Evolutionary conservation across 177 flowering plant genomes (phyloP), one percentile per base, ranked within the genome.

Genomic region (Telopea speciosissima): DNA sequence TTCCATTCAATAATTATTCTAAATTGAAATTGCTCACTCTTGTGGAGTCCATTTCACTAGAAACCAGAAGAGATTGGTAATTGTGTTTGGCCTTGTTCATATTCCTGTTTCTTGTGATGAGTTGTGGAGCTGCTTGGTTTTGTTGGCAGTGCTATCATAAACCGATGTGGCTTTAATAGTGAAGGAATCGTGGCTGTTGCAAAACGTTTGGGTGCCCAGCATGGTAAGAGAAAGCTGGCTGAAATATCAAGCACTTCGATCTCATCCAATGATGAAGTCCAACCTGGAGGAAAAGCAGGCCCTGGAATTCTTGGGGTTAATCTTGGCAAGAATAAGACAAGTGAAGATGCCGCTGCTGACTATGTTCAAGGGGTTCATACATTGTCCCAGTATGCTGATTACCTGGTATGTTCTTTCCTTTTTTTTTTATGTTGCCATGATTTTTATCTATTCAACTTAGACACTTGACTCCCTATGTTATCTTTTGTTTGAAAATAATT

Each of bases 231-330:
- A 76, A 96, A 90, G 81, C 73, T 96, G 79, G 89, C 76, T 72
- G 93, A 92, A 78, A 88, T 91, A 65, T 84, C 96, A 31, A 85
- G 85, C 74, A 73, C 88, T 73, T 79, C 93, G 64, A 59, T 88
- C 33, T 49, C 88, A 8, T 66, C 92, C 3, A 79, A 45, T 76
- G 92, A 85, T 67, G 93, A 89, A 36, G 79, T 73, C 67, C 81
- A 83, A 72, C 92, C 80, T 49, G 98, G 97, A 77, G 99, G 98
- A 63, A 96, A 93, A 86, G 96, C 99, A 68, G 97, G 97, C 54
- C 98, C 96, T 66, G 99, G 99, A 62, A 93, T 96, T 82, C 92
- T 96, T 76, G 99, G 99, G 36, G 97, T 93, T 58, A 93, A 93
- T 78, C 86, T 96, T 76, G 99, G 97, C 72, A 96, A 93, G 88